Base-by-base conservation (phyloP, 2,329 filamentous ascomycete species). In the Pseudogymnoascus sp. region DNA sequence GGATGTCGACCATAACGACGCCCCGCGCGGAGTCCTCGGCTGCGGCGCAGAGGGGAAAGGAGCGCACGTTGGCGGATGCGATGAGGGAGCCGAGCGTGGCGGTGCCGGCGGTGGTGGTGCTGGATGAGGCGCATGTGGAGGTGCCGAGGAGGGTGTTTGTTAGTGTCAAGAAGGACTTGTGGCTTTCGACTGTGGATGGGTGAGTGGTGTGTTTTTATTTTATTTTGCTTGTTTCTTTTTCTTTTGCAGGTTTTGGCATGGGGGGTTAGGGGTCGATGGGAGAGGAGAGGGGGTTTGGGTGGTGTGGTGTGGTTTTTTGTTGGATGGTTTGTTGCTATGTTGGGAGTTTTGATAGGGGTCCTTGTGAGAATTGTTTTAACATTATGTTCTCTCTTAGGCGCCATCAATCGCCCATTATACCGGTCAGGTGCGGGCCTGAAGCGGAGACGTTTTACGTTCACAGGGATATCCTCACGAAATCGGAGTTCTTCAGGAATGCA, bases 161-260 rank as follows among this genome's bases (percentile, higher is more conserved):
- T 37, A 74, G 78, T 67, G 76, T 75, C 6, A 76, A 74, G 64
- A 76, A 79, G 62, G 80, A 82, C 67, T 73, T 82, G 23, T 82
- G 79, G 79, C 69, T 82, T 53, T 78, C 77, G 62, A 81, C 78
- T n/a, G 75, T 74, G 18, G 79, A 82, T 67, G 80, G 78, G 77
- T 79, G 70, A 73, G 76, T 71, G 63, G 7, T 36, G 34, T 25
- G 18, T 31, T n/a, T 12, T 46, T 18, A 3, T 60, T n/a, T 46
- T 50, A 23, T 16, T 23, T 18, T 23, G 34, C 21, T 25, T 46
- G 21, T 5, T 53, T 14, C 3, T 28, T 21, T 6, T 1, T 2
- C 3, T 11, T 25, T 25, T 44, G 11, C 18, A 2, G n/a, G 3
- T 4, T 10, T 25, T 46, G 42, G 5, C 5, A 25, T 7, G 11